Conservation (phyloP, 2,329 filamentous ascomycete species). For the Didymosphaeria variabile region DNA sequence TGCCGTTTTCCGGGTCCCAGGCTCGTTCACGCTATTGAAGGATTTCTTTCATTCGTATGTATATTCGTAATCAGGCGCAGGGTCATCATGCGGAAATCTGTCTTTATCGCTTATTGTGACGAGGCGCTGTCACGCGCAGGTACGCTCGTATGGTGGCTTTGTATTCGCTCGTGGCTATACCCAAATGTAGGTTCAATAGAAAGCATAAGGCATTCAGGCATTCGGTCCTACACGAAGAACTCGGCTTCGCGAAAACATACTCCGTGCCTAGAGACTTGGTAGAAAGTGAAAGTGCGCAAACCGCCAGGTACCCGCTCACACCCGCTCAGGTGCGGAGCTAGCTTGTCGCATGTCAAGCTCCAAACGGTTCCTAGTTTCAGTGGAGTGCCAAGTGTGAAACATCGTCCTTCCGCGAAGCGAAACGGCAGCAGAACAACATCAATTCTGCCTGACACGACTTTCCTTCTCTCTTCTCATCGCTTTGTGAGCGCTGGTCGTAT, state of each 20-base stretch:
- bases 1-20: neutral
- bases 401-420: slow-evolving; percentile 11
- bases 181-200: slow-evolving; percentile 8
- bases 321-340: slow-evolving; percentile 12
- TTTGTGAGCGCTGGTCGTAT: slow-evolving; percentile 8
- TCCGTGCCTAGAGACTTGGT: slow-evolving; percentile 2
- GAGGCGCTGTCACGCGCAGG: slow-evolving; percentile 3
- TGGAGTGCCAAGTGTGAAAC: slow-evolving; percentile 15
- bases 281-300: neutral
- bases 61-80: slow-evolving; percentile 2
- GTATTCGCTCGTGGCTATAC: slow-evolving; percentile 9
- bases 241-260: slow-evolving; percentile 1
- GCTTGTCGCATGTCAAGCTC: slow-evolving; percentile 10
- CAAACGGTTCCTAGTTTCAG: slow-evolving; percentile 11
- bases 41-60: neutral
- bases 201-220: neutral
- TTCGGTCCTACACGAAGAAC: neutral
- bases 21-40: neutral
- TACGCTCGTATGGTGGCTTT: slow-evolving; percentile 5
- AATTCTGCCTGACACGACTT: neutral
- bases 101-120: neutral
- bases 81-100: neutral
- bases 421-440: slow-evolving; percentile 8
- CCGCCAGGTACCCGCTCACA: too few relatives aligned
- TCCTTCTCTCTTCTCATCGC: slow-evolving; percentile 1